phyloP scores from a whole-genome alignment of 1,284 basidiomycete genomes.

The Moniliophthora roreri region DNA sequence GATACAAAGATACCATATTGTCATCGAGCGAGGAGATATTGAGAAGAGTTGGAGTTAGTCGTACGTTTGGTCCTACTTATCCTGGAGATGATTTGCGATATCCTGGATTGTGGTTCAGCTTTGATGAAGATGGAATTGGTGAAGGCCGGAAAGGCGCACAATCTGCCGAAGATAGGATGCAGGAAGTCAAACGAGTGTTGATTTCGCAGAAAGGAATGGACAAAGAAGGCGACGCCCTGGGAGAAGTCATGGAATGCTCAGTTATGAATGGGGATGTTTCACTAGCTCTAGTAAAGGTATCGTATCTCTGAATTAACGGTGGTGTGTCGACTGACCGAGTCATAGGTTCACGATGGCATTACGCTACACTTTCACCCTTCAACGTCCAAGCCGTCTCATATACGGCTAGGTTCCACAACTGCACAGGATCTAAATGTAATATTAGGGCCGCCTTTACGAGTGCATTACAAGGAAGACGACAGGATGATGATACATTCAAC shows the following conservation, averaged over 20 bases:
- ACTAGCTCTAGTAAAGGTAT: constrained; percentile 67
- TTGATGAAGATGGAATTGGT: constrained; percentile 62
- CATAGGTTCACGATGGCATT: constrained; percentile 73
- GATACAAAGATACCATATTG: constrained; percentile 68
- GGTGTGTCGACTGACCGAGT: constrained; percentile 4
- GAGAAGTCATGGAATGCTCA: constrained; percentile 62
- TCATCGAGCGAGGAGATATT: constrained; percentile 59
- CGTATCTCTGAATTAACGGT: constrained; percentile 2
- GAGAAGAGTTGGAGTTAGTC: constrained; percentile 65
- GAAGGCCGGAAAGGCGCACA: constrained; percentile 46
- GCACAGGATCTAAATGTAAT: constrained; percentile 80
- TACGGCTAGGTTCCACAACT: constrained; percentile 78
- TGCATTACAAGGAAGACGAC: constrained; percentile 86
- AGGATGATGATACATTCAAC: constrained; percentile 76
- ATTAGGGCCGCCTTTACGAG: constrained; percentile 74
- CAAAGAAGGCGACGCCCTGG: constrained; percentile 60
- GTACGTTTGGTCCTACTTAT: constrained; percentile 84
- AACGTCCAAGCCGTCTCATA: constrained; percentile 48
- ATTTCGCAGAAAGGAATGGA: constrained; percentile 64
- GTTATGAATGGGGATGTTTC: constrained; percentile 71
- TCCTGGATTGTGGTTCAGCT: constrained; percentile 82
- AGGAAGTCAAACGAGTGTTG: constrained; percentile 76
- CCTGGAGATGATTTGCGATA: constrained; percentile 75
- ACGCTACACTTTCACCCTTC: constrained; percentile 65
- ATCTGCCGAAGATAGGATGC: constrained; percentile 57